Percentiles rank a stretch among this genome's conserved stretches.
These are phyloP conservation scores for Nakaseomyces bracarensis DNA, from an alignment of 1,139 yeast species.

Conservation along the genomic window DNA sequence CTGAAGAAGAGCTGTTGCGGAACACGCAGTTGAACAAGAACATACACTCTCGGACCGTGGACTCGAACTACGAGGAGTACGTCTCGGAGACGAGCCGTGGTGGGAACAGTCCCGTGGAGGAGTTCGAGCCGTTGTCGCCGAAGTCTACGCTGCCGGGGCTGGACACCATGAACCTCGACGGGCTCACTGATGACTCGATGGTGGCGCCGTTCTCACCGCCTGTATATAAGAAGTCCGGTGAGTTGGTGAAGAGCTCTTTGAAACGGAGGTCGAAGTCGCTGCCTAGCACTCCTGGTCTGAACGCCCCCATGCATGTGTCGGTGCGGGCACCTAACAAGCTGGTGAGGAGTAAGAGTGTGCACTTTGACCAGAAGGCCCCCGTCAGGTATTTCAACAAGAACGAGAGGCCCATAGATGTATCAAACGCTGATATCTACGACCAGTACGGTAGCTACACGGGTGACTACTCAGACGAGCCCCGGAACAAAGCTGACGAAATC, in stretches of 20 bases:
- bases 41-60: constrained; percentile 1
- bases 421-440: constrained; percentile 9
- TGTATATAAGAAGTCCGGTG: constrained; percentile 29
- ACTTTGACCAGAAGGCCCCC: constrained; percentile 29
- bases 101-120: not conserved
- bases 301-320: constrained; percentile 9
- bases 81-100: not conserved
- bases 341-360: constrained; percentile 29
- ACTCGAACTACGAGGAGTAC: constrained; percentile 1
- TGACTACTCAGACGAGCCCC: constrained; percentile 9
- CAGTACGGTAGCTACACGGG: constrained; percentile 1
- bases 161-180: constrained; percentile 2
- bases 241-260: constrained; percentile 23
- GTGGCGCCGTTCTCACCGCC: constrained; percentile 19
- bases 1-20: constrained; percentile 21
- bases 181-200: constrained; percentile 8
- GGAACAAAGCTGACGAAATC: constrained; percentile 16
- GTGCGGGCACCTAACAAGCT: constrained; percentile 8
- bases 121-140: constrained; percentile 1
- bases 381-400: constrained; percentile 27
- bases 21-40: constrained; percentile 24
- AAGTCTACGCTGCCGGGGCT: constrained; percentile 3
- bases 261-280: constrained; percentile 29
- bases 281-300: constrained; percentile 25
- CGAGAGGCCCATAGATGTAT: constrained; percentile 28